Evolutionary conservation across 495 filamentous ascomycete genomes (phyloP).

Genomic region (Parathielavia hyrcaniae): DNA sequence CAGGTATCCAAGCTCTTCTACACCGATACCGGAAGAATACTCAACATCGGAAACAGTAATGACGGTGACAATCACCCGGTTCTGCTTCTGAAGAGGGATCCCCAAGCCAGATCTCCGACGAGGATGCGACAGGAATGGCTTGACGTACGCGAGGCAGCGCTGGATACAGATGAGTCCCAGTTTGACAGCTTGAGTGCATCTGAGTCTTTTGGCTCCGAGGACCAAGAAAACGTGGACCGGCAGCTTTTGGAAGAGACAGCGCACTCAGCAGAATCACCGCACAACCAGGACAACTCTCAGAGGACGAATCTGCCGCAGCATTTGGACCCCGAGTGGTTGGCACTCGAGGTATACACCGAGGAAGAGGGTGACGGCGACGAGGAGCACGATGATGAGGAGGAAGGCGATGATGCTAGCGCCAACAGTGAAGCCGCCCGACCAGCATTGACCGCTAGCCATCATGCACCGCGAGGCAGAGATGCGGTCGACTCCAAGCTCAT

Average conservation of each 20-base stretch:
- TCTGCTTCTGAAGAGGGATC: slow-evolving; percentile 77
- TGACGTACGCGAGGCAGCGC: slow-evolving; percentile 12
- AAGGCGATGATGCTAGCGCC: slow-evolving; percentile 17
- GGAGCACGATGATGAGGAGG: slow-evolving; percentile 30
- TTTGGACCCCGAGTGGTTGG: slow-evolving; percentile 92
- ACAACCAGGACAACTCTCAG: slow-evolving; percentile 23
- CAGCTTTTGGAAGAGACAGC: slow-evolving; percentile 55
- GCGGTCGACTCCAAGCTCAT: slow-evolving; percentile 38
- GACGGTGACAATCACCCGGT: slow-evolving; percentile 78
- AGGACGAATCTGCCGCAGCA: slow-evolving; percentile 67
- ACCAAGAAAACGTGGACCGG: slow-evolving; percentile 60
- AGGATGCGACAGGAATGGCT: slow-evolving; percentile 23
- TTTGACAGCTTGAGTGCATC: slow-evolving; percentile 2
- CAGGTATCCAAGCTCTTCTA: slow-evolving; percentile 97
- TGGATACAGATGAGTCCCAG: not conserved
- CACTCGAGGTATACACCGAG: slow-evolving; percentile 78
- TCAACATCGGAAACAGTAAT: slow-evolving; percentile 76
- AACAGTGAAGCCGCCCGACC: not conserved
- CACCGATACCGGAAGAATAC: slow-evolving; percentile 87
- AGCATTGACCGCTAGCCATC: not conserved
- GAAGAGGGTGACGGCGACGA: slow-evolving; percentile 46
- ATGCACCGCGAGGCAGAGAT: slow-evolving; percentile 14
- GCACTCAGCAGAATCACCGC: not conserved
- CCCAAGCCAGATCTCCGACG: slow-evolving; percentile 67
- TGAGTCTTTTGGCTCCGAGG: slow-evolving; percentile 18